Base-by-base conservation (phyloP, 108 stramenopile species). In the Conticribra weissflogii region DNA sequence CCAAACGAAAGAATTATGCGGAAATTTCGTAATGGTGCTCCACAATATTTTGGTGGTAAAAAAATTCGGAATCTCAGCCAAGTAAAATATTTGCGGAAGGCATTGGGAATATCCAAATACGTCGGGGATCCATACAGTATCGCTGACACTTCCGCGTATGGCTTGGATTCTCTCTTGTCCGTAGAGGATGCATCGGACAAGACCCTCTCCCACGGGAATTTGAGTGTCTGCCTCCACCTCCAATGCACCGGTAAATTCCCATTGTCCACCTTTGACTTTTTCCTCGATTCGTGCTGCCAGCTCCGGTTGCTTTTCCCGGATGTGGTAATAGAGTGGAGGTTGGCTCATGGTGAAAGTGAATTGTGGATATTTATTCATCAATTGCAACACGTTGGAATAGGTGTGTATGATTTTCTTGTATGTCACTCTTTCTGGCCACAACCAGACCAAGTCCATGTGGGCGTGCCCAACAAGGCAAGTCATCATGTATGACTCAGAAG, bases 281-380 rank as follows among this genome's bases (percentile, higher is more conserved):
- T 57, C 56, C 22, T 4, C 3, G 17, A 57, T 57, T 22, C 25
- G 28, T 17, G 16, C 56, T 33, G 56, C 56, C 3, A 57, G 56
- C 25, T 57, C 25, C 4, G 56, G 56, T 17, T 57, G 56, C 25
- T 57, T 57, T 4, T 57, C 25, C 22, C 4, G 28, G 17, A 57
- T 57, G 22, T 57, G 56, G 17, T 57, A 28, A 33, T 32, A 57
- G 3, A 57, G 56, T 4, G 56, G 56, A 16, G 56, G 56, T 22
- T 57, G 56, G 56, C 56, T 57, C 56, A 57, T 57, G 56, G 56
- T 57, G 22, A 57, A 57, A 16, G 56, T 57, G 29, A 57, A 57
- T 16, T 57, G 19, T 21, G 56, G 56, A 57, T 57, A 57, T 5
- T 22, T 57, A 4, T 57, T 33, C 56, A 57, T 57, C 56, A 57